These are phyloP conservation scores for Thielaviopsis ethacetica DNA, from an alignment of 2,329 filamentous ascomycete genomes.

Conservation along the genomic window DNA sequence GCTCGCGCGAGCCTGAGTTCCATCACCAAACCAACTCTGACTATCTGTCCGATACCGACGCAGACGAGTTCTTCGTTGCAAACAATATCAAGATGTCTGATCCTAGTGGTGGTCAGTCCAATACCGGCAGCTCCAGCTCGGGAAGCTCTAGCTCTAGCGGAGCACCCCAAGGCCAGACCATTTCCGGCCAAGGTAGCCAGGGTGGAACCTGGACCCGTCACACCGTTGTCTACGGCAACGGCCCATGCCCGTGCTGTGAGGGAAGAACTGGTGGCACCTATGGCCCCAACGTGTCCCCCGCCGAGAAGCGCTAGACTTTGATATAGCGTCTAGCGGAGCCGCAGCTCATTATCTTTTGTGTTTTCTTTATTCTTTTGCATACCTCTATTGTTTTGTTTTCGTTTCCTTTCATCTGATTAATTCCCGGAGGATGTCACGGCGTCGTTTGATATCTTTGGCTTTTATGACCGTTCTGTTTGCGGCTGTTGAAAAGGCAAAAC, in stretches of 20 bases:
- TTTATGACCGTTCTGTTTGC: no score
- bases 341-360: no score
- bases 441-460: no score
- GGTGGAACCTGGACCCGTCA: slow-evolving; percentile 39
- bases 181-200: slow-evolving; percentile 30
- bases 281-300: slow-evolving; percentile 34
- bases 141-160: slow-evolving; percentile 18
- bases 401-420: background rate
- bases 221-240: slow-evolving; percentile 42
- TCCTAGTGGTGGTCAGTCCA: background rate
- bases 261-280: slow-evolving; percentile 34
- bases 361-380: background rate
- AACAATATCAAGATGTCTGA: slow-evolving; percentile 13
- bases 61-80: slow-evolving; percentile 6
- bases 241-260: slow-evolving; percentile 38
- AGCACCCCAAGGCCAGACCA: slow-evolving; percentile 29
- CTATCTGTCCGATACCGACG: slow-evolving; percentile 24
- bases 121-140: no score
- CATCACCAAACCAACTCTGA: slow-evolving; percentile 35
- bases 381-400: background rate
- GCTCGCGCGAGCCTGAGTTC: slow-evolving; percentile 21
- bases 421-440: no score
- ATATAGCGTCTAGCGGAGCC: background rate
- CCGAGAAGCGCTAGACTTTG: slow-evolving; percentile 28
- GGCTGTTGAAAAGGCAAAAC: no score